Base-by-base conservation (phyloP, 78 protist genomes). In the Goniomonas avonlea region DNA sequence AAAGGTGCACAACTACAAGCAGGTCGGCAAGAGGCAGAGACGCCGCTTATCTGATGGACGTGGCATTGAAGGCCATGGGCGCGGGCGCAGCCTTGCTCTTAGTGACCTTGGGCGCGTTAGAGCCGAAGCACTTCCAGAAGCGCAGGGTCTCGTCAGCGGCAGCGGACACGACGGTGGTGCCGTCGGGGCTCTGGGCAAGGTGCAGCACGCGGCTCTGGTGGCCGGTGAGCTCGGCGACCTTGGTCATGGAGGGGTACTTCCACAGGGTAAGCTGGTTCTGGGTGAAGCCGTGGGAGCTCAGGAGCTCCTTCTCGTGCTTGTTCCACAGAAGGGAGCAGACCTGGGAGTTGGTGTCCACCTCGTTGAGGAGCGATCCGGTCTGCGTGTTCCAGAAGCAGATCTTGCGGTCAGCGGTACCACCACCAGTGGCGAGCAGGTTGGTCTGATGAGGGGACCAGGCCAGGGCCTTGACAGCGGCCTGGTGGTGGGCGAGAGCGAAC, bases 91-190 rank as follows among this genome's bases (percentile, higher is more conserved):
- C n/a, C n/a, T n/a, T n/a, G n/a, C n/a, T n/a, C n/a, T n/a, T n/a
- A n/a, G n/a, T n/a, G n/a, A n/a, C n/a, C n/a, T n/a, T n/a, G n/a
- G n/a, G n/a, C n/a, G n/a, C n/a, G n/a, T n/a, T n/a, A n/a, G n/a
- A n/a, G 77, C 58, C 81, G 29, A 91, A 95, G 79, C 93, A 85
- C 65, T 86, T 75, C 99, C 99, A 98, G 89, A 98, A 94, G 69
- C 99, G 92, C 29, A 98, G 84, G n/a, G 98, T 91, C 89, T 98
- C 99, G 77, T 98, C 99, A 53, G 93, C 96, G 21, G 97, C 94
- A 18, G 93, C 99, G 21, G 97, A 78, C 43, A 79, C 92, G 5
- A 98, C 89, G 7, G 88, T 90, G 40, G 70, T 81, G 60, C 99
- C 99, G 77, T 96, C 98, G 27, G 99, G 99, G n/a, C 91, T 73